phyloP scores from a whole-genome alignment of 441 rosid genomes.

The Adansonia madagascariensis region DNA sequence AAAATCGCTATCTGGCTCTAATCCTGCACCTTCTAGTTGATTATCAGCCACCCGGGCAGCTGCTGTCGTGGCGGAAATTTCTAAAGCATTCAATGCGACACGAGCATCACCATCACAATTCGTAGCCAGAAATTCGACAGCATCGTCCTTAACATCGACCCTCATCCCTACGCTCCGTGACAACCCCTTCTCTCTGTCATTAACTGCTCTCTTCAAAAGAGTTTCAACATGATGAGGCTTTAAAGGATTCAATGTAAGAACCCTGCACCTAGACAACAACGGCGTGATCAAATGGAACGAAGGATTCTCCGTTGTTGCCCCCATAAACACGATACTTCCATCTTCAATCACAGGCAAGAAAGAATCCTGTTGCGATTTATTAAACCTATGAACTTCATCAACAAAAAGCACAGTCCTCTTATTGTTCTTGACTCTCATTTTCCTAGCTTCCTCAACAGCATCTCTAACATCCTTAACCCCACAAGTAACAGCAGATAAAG shows the following conservation, averaged over 20 bases:
- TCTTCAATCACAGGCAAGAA: slow-evolving; percentile 88
- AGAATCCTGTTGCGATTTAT: slow-evolving; percentile 85
- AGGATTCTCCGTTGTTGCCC: slow-evolving; percentile 90
- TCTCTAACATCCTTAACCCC: slow-evolving; percentile 88
- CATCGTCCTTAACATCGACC: slow-evolving; percentile 48
- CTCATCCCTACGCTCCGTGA: slow-evolving; percentile 31
- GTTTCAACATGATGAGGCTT: slow-evolving; percentile 55
- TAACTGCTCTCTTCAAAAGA: slow-evolving; percentile 49
- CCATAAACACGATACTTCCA: slow-evolving; percentile 75
- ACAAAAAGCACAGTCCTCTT: slow-evolving; percentile 71
- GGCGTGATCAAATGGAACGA: slow-evolving; percentile 83
- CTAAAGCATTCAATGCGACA: slow-evolving; percentile 75
- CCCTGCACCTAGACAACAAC: slow-evolving; percentile 70
- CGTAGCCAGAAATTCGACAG: slow-evolving; percentile 54
- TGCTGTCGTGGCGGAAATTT: slow-evolving; percentile 65
- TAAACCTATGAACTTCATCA: slow-evolving; percentile 86
- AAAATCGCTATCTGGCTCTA: neutral
- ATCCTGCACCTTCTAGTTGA: neutral
- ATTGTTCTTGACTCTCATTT: slow-evolving; percentile 40
- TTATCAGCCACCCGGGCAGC: slow-evolving; percentile 38
- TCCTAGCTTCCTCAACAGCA: slow-evolving; percentile 67
- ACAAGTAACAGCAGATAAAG: slow-evolving; percentile 67
- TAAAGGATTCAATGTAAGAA: slow-evolving; percentile 65
- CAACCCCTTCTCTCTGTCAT: slow-evolving; percentile 46
- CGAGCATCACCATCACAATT: slow-evolving; percentile 86